These are phyloP conservation scores for Diaporthe velutina DNA, from an alignment of 2,329 filamentous ascomycete genomes.

Conservation along the genomic window DNA sequence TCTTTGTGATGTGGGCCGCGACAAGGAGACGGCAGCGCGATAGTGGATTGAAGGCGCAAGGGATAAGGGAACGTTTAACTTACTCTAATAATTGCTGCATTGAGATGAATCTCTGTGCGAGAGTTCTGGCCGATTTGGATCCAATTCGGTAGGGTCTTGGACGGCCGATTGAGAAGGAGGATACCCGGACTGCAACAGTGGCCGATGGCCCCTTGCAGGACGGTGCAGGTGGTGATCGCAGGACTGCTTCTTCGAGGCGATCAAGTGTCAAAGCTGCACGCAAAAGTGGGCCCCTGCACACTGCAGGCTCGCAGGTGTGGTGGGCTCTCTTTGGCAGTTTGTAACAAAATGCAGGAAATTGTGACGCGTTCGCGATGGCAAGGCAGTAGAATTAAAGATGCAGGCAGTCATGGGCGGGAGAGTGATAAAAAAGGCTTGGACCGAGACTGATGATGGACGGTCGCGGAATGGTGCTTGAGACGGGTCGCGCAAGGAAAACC, in stretches of 20 bases:
- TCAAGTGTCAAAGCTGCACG: slow-evolving; percentile 26
- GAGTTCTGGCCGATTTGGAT: neutral
- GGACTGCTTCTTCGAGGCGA: slow-evolving; percentile 11
- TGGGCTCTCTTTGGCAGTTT: neutral
- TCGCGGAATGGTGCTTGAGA: slow-evolving; percentile 25
- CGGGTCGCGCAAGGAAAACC: slow-evolving; percentile 27
- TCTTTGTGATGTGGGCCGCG: neutral
- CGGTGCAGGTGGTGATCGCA: neutral
- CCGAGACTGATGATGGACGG: neutral
- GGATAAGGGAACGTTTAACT: neutral
- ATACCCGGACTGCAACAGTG: neutral
- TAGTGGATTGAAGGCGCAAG: neutral
- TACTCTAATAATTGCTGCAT: slow-evolving; percentile 38
- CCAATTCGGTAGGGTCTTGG: neutral
- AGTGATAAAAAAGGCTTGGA: neutral
- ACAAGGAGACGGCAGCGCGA: slow-evolving; percentile 2
- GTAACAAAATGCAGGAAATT: neutral
- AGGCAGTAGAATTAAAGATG: neutral
- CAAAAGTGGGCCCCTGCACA: slow-evolving; percentile 26
- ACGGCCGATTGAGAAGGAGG: neutral
- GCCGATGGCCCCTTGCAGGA: slow-evolving; percentile 21
- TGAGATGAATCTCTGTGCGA: neutral
- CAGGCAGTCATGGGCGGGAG: neutral
- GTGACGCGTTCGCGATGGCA: neutral
- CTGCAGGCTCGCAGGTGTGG: neutral